A percentile compares a stretch with the other conserved stretches of the same genome.
phyloP scores from a whole-genome alignment of 371 early-diverging fungal species.

The Basidiobolus heterosporus region DNA sequence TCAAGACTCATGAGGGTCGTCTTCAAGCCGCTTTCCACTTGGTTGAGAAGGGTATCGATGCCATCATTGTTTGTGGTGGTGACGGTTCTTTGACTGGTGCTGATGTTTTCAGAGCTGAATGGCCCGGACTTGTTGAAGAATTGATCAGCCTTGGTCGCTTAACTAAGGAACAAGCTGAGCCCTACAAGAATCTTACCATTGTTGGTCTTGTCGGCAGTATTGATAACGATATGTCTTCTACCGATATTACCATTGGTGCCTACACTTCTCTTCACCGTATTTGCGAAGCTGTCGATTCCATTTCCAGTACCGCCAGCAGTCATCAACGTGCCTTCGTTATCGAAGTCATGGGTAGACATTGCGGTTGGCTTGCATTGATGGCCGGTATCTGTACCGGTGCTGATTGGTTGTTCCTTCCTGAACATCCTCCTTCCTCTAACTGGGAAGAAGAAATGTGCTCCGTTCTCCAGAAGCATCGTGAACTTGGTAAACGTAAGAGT shows the following conservation, averaged over 20 bases:
- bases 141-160: slow-evolving; percentile 40
- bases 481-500: slow-evolving; percentile 73
- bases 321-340: slow-evolving; percentile 97
- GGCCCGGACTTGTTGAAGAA: slow-evolving; percentile 66
- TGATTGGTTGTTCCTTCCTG: slow-evolving; percentile 96
- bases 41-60: slow-evolving; percentile 81
- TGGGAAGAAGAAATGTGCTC: slow-evolving; percentile 79
- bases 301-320: slow-evolving; percentile 88
- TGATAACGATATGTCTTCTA: slow-evolving; percentile 93
- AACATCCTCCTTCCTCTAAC: slow-evolving; percentile 77
- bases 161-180: slow-evolving; percentile 29
- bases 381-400: slow-evolving; percentile 90
- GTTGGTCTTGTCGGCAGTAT: slow-evolving; percentile 94
- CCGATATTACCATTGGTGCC: slow-evolving; percentile 96
- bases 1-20: slow-evolving; percentile 78
- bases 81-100: slow-evolving; percentile 98
- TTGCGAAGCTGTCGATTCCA: slow-evolving; percentile 89
- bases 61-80: slow-evolving; percentile 94
- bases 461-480: slow-evolving; percentile 51
- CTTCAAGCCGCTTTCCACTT: slow-evolving; percentile 76
- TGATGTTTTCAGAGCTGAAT: slow-evolving; percentile 81
- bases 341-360: slow-evolving; percentile 99
- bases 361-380: slow-evolving; percentile 98
- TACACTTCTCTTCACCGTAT: slow-evolving; percentile 92
- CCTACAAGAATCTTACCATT: slow-evolving; percentile 61